phyloP scores from a whole-genome alignment of 2,329 filamentous ascomycete species.

The Penicillium sp. region DNA sequence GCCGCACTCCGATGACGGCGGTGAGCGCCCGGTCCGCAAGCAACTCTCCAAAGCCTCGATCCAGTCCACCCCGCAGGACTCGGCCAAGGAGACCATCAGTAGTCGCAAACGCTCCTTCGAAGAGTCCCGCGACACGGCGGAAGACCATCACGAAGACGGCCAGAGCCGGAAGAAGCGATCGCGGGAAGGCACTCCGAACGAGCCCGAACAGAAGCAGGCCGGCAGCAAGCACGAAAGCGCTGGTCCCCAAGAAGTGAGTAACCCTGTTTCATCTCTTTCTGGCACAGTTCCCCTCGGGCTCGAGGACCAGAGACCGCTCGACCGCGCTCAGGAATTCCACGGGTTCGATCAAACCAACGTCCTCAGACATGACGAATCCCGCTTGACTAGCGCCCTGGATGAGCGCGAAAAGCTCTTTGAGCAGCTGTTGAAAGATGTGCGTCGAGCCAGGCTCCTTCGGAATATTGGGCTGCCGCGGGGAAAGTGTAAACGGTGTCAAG shows the following conservation, averaged over 20 bases:
- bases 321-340: neutral
- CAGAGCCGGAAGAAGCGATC: slow-evolving; percentile 41
- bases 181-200: slow-evolving; percentile 35
- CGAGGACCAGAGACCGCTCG: neutral
- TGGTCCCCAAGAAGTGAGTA: slow-evolving; percentile 9
- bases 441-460: neutral
- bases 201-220: slow-evolving; percentile 2
- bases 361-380: neutral
- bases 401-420: neutral
- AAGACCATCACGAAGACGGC: slow-evolving; percentile 27
- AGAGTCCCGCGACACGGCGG: slow-evolving; percentile 27
- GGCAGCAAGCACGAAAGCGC: slow-evolving; percentile 7
- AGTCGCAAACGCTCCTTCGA: slow-evolving; percentile 37
- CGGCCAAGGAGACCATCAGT: slow-evolving; percentile 22
- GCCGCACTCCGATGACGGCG: slow-evolving; percentile 31
- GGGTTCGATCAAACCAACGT: neutral
- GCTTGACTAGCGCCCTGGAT: neutral
- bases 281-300: neutral
- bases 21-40: slow-evolving; percentile 56
- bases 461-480: neutral
- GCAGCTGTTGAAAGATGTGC: neutral
- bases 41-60: slow-evolving; percentile 61
- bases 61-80: slow-evolving; percentile 34
- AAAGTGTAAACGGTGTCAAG: neutral
- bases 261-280: neutral